phyloP scores from a whole-genome alignment of 108 stramenopile genomes.

The Fistulifera pelliculosa region DNA sequence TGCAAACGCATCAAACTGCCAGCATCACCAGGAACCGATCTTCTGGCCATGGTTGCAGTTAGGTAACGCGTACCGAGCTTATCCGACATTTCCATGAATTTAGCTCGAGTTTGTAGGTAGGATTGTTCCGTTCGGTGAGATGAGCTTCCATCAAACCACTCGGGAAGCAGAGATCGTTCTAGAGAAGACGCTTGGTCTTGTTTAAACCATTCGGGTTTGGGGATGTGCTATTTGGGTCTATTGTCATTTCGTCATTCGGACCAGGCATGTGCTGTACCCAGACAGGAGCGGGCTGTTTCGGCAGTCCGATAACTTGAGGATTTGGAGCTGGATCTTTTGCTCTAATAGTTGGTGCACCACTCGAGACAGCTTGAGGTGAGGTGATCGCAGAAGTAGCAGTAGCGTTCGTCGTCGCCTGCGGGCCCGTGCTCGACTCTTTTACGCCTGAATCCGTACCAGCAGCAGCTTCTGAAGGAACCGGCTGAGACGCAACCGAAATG shows the following conservation, averaged over 20 bases:
- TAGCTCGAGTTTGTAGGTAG: conserved; percentile 51
- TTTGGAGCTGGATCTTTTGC: conserved; percentile 10
- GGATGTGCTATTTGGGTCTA: conserved; percentile 20
- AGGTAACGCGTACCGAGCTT: conserved; percentile 52
- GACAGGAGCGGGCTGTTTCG: conserved; percentile 30
- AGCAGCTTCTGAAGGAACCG: no score
- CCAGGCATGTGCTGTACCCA: conserved; percentile 42
- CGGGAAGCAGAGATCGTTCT: conserved; percentile 63
- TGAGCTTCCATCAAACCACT: conserved; percentile 80
- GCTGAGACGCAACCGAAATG: no score
- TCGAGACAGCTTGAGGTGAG: not conserved
- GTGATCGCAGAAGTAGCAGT: not conserved
- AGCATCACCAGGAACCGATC: conserved; percentile 64
- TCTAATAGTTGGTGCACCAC: not conserved
- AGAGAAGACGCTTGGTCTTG: conserved; percentile 39
- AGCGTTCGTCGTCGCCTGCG: no score
- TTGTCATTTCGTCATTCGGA: conserved; percentile 40
- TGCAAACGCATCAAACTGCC: conserved; percentile 71
- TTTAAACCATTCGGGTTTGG: conserved; percentile 70
- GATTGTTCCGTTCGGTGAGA: conserved; percentile 56
- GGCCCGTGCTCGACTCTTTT: no score
- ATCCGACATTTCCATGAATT: conserved; percentile 41
- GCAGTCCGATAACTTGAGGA: conserved; percentile 17
- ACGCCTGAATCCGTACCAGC: no score
- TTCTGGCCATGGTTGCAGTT: conserved; percentile 54